Evolutionary conservation across 805 yeast species (phyloP), one percentile per base, ranked within the genome.

Genomic region (Ogataea minuta): DNA sequence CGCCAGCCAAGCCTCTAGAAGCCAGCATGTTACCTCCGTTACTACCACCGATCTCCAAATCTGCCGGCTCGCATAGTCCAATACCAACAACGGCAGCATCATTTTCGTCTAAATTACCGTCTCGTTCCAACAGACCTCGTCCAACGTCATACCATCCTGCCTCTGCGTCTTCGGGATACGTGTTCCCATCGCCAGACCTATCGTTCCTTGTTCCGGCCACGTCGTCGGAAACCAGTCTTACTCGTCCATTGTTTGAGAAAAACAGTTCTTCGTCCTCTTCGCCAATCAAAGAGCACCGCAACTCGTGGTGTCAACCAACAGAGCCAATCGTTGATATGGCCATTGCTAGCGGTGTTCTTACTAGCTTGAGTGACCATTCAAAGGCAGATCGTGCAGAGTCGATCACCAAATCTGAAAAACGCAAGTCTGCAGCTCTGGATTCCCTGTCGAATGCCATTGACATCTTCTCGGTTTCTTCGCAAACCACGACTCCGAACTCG

Each of bases 141-240:
- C 95, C 95, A 28, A 84, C 91, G 0, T 84, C 93, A 8, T 85
- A 82, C 54, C 90, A 85, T 56, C 95, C 95, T 12, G 72, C 81
- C 2, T 67, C 77, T 20, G 49, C 68, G 42, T 45, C 58, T 28
- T 41, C 60, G 3, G 46, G 41, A 20, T 55, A 35, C 29, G 57
- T 48, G 34, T 49, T 45, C 34, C 52, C 60, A n/a, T 34, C 56
- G 17, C 50, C 53, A 10, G 67, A 62, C 42, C 47, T 54, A 23
- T 49, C 63, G 4, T 62, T 55, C 44, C 41, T 59, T 24, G 43
- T 57, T 16, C 58, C 62, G 4, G 44, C 53, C 19, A 46, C 50
- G 23, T 39, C 46, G 16, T 49, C 58, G 0, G 60, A 56, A 32
- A 43, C 51, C 7, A 49, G 53, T 16, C 39, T 50, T 23, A 39